Conservation (phyloP, 2,329 filamentous ascomycete genomes). For the Aspergillus luchuensis region DNA sequence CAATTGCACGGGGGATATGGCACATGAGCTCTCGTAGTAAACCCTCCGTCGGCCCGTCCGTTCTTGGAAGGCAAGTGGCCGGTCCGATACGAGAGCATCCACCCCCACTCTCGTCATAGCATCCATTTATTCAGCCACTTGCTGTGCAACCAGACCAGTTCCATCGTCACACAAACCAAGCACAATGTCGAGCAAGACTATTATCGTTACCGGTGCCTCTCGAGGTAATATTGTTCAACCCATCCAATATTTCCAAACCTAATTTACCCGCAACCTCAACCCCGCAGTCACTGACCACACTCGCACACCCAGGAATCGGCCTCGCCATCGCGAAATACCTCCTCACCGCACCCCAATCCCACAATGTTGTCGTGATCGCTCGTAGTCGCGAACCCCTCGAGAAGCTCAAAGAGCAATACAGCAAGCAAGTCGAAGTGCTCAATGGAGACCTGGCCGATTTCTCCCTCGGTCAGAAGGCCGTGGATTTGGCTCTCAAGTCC, state of each 20-base stretch:
- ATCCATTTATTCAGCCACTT: background rate
- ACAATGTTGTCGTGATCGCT: constrained; percentile 62
- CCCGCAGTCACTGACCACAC: background rate
- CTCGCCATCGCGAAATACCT: constrained; percentile 62
- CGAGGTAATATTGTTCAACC: constrained; percentile 48
- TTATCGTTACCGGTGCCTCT: constrained; percentile 70
- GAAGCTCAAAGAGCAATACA: constrained; percentile 56
- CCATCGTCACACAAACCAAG: background rate
- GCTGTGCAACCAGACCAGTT: background rate
- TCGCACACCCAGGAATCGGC: constrained; percentile 56
- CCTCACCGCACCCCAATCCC: constrained; percentile 50
- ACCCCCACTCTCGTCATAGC: too few species aligned
- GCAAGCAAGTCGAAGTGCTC: constrained; percentile 57
- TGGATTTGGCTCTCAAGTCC: constrained; percentile 64
- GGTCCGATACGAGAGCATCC: too few species aligned
- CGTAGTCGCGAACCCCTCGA: constrained; percentile 58
- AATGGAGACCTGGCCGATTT: constrained; percentile 60
- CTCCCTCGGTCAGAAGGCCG: constrained; percentile 60
- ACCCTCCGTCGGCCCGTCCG: too few species aligned
- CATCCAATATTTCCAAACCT: background rate
- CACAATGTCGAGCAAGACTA: constrained; percentile 61
- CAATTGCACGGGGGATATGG: too few species aligned
- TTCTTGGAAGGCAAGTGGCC: too few species aligned
- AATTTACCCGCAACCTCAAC: background rate
- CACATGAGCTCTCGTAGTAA: too few species aligned